Conservation (phyloP, 2,329 filamentous ascomycete species). For the Cladosporium colombiae region DNA sequence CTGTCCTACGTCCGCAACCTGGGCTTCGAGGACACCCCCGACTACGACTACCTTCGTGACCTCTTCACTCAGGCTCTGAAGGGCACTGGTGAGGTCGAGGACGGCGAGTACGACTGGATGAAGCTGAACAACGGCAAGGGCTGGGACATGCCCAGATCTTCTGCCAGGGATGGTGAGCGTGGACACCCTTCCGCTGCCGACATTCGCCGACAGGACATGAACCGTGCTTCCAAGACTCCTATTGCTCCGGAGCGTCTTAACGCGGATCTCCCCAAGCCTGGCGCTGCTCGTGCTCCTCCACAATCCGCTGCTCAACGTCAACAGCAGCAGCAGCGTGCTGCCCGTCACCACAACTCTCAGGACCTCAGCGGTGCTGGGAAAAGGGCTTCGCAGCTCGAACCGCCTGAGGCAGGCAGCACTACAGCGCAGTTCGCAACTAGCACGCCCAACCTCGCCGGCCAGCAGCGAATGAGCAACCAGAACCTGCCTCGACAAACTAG, state of each 20-base stretch:
- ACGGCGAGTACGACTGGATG: conserved; percentile 99
- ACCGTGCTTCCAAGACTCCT: conserved; percentile 59
- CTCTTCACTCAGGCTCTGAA: conserved; percentile 95
- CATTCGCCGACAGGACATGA: conserved; percentile 59
- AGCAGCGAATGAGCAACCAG: conserved; percentile 18
- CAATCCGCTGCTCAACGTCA: conserved; percentile 68
- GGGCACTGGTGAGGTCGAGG: conserved; percentile 90
- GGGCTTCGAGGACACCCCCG: conserved; percentile 95
- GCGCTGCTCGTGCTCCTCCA: conserved; percentile 69
- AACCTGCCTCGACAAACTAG: conserved; percentile 13
- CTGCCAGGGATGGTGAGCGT: conserved; percentile 42
- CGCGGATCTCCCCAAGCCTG: conserved; percentile 58
- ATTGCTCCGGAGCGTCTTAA: conserved; percentile 50
- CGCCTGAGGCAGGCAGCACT: conserved; percentile 73
- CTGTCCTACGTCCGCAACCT: conserved; percentile 96
- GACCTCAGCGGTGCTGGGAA: conserved; percentile 50
- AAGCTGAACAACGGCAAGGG: conserved; percentile 92
- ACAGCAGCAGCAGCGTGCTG: conserved; percentile 28
- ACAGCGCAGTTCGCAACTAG: conserved; percentile 97
- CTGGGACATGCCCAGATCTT: conserved; percentile 72
- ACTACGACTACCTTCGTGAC: conserved; percentile 96
- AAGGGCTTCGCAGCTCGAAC: conserved; percentile 77
- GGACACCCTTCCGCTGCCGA: conserved; percentile 84
- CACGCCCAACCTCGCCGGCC: conserved; percentile 57
- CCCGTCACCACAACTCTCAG: conserved; percentile 34